Percentiles rank a stretch among this genome's conserved stretches.
phyloP scores from a whole-genome alignment of 371 early-diverging fungal species.

The Apophysomyces sp. region DNA sequence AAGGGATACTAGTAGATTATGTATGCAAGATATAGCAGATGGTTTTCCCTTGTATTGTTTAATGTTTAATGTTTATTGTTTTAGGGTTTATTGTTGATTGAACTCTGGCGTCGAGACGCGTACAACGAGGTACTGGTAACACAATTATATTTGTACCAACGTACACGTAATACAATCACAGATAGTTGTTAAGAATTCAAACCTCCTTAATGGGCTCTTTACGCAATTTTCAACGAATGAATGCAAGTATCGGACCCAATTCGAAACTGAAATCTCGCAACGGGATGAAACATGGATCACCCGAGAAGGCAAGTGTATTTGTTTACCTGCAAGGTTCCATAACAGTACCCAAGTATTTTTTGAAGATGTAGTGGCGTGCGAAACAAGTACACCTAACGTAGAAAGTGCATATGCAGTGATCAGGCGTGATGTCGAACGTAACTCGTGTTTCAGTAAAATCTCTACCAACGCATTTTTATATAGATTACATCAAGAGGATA shows the following conservation, averaged over 20 bases:
- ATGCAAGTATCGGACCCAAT: slow-evolving; percentile 6
- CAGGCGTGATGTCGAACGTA: slow-evolving; percentile 13
- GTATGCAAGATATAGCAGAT: slow-evolving; percentile 3
- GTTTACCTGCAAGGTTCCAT: background rate
- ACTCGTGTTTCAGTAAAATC: background rate
- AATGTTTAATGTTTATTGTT: background rate
- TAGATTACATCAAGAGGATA: slow-evolving; percentile 10
- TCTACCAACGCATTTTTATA: background rate
- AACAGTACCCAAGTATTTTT: background rate
- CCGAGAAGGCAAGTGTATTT: background rate
- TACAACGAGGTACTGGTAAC: slow-evolving; percentile 11
- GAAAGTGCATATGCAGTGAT: background rate
- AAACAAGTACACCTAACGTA: background rate
- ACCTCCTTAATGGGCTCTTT: background rate
- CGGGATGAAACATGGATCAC: background rate
- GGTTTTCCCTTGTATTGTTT: background rate
- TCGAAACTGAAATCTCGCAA: slow-evolving; percentile 6
- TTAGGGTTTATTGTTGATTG: slow-evolving; percentile 19
- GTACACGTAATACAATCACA: background rate
- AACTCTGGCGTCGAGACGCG: slow-evolving; percentile 21
- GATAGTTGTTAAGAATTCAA: slow-evolving; percentile 5
- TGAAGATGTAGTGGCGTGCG: background rate
- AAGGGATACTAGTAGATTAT: slow-evolving; percentile 13
- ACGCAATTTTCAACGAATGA: slow-evolving; percentile 15
- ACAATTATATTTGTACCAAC: background rate